Conservation (phyloP, 257 asterid species). For the Gentiana macrophylla region DNA sequence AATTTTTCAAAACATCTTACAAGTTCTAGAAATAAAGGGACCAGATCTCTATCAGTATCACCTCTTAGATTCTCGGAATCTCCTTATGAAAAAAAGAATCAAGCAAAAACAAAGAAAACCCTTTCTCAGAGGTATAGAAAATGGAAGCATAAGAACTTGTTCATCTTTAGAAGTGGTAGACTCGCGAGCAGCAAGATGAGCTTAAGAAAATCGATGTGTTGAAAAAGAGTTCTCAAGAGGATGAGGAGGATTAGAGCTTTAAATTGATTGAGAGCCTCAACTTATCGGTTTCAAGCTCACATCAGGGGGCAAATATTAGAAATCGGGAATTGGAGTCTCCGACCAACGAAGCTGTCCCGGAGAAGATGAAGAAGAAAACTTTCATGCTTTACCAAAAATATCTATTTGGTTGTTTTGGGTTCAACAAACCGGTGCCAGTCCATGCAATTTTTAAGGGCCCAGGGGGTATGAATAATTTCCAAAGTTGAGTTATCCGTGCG, state of each 20-base stretch:
- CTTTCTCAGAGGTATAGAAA: constrained; percentile 45
- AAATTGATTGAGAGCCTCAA: constrained; percentile 41
- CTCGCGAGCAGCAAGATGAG: constrained; percentile 22
- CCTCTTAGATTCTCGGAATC: constrained; percentile 58
- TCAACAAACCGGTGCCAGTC: constrained; percentile 33
- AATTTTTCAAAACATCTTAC: not conserved
- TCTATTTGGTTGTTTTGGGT: constrained; percentile 71
- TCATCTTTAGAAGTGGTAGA: constrained; percentile 83
- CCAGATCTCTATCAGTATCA: constrained; percentile 47
- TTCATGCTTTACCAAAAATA: constrained; percentile 71
- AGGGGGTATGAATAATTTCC: too few relatives aligned
- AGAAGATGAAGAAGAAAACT: constrained; percentile 71
- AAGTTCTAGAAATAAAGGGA: constrained; percentile 20
- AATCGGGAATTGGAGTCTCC: constrained; percentile 80
- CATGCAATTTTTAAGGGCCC: constrained; percentile 24
- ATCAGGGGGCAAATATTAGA: constrained; percentile 37
- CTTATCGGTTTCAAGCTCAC: constrained; percentile 25
- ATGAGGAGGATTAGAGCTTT: constrained; percentile 46
- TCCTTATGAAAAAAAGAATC: constrained; percentile 23
- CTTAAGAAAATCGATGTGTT: constrained; percentile 19
- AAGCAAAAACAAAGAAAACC: constrained; percentile 12
- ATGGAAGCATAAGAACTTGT: constrained; percentile 33
- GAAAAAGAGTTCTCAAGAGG: constrained; percentile 37
- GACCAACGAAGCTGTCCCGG: constrained; percentile 51
- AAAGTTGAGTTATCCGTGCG: too few relatives aligned